Evolutionary conservation across 164 flowering plant species (phyloP).

Genomic region (Pachysandra terminalis): DNA sequence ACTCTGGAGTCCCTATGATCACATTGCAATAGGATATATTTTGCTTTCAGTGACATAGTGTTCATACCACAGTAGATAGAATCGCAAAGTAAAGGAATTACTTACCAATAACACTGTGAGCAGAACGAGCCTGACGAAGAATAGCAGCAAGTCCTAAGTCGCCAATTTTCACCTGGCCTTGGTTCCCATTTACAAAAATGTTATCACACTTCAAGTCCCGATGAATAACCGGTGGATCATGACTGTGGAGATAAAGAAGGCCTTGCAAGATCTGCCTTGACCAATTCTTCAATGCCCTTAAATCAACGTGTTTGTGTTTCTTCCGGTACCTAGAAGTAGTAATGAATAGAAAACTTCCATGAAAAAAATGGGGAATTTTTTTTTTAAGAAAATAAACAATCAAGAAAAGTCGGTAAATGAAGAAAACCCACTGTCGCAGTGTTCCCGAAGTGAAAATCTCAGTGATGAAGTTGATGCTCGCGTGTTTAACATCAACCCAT

Average conservation of each 20-base stretch:
- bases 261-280: slow-evolving; percentile 93
- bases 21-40: slow-evolving; percentile 4
- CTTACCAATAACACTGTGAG: slow-evolving; percentile 93
- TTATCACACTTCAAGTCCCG: slow-evolving; percentile 95
- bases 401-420: neutral
- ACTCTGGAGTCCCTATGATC: slow-evolving; percentile 82
- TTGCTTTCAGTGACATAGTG: neutral
- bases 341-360: neutral
- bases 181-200: slow-evolving; percentile 93
- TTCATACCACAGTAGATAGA: slow-evolving; percentile 6
- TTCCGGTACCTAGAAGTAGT: slow-evolving; percentile 61
- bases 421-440: slow-evolving; percentile 72
- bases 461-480: slow-evolving; percentile 82
- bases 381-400: neutral
- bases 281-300: slow-evolving; percentile 95
- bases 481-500: slow-evolving; percentile 70
- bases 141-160: slow-evolving; percentile 91
- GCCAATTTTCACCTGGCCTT: slow-evolving; percentile 93
- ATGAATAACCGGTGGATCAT: slow-evolving; percentile 89
- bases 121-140: slow-evolving; percentile 67
- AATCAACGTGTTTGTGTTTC: slow-evolving; percentile 88
- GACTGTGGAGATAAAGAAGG: slow-evolving; percentile 81
- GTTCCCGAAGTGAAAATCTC: slow-evolving; percentile 98
- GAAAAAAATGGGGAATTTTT: neutral
- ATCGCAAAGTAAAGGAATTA: neutral